Percentiles rank a stretch among this genome's conserved stretches.
Evolutionary conservation across 2,329 filamentous ascomycete species (phyloP).

Genomic region (Stagonosporopsis rhizophila): DNA sequence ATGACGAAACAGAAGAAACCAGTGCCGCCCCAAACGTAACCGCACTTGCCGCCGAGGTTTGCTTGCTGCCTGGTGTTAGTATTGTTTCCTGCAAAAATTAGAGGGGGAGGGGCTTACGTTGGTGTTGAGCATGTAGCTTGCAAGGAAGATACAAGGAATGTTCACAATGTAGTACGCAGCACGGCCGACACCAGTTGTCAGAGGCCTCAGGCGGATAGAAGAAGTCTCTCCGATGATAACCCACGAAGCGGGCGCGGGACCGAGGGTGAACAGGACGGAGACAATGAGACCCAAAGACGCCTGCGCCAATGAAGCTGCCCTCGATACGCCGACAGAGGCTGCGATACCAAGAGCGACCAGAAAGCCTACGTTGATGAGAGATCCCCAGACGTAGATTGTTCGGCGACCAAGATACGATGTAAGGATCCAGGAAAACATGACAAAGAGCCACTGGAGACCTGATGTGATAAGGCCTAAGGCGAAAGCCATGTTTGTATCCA

Average conservation of each 20-base stretch:
- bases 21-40: constrained; percentile 50
- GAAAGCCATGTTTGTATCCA: constrained; percentile 63
- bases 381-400: constrained; percentile 69
- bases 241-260: constrained; percentile 69
- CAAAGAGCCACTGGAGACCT: constrained; percentile 66
- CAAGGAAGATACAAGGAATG: constrained; percentile 71
- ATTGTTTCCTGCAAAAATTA: constrained; percentile 60
- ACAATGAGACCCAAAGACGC: constrained; percentile 70
- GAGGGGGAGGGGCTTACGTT: constrained; percentile 30
- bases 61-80: constrained; percentile 66
- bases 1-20: constrained; percentile 62
- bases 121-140: constrained; percentile 67
- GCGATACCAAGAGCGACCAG: constrained; percentile 67
- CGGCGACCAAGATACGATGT: constrained; percentile 69
- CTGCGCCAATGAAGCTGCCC: constrained; percentile 60
- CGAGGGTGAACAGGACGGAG: constrained; percentile 69
- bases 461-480: constrained; percentile 70
- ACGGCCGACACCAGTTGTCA: constrained; percentile 72
- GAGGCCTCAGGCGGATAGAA: constrained; percentile 67
- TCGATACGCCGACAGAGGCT: constrained; percentile 57
- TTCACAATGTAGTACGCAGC: constrained; percentile 69
- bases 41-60: constrained; percentile 52
- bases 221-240: constrained; percentile 73
- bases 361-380: constrained; percentile 60
- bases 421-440: constrained; percentile 72